Conservation (phyloP, 129 eudicot species). For the Tagetes patula region DNA sequence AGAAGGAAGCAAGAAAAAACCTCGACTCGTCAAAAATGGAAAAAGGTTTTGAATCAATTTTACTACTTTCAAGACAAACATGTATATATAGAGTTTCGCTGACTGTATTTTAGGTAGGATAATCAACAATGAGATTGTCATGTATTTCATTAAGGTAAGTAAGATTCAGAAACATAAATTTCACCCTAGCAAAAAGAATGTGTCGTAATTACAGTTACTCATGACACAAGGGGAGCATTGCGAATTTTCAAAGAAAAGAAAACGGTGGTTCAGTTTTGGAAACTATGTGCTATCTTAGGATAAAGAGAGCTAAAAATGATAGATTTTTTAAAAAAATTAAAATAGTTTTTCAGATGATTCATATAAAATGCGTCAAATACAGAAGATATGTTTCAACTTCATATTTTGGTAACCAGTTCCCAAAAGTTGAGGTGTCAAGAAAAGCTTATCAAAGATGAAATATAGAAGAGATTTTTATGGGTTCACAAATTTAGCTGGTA, state of each 20-base stretch:
- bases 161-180: constrained; percentile 15
- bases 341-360: not conserved
- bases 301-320: constrained; percentile 1
- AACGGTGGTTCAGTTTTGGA: not conserved
- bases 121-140: constrained; percentile 3
- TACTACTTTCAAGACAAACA: not conserved
- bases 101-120: not conserved
- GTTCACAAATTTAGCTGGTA: constrained; percentile 11
- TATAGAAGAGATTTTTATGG: constrained; percentile 2
- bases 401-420: not conserved
- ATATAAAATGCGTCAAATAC: constrained; percentile 1
- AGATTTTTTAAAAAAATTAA: not conserved
- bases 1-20: not conserved
- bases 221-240: constrained; percentile 14
- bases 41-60: not conserved
- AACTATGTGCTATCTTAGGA: not conserved
- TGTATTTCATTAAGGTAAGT: not conserved
- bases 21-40: not conserved
- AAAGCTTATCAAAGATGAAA: constrained; percentile 4
- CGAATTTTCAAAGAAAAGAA: not conserved
- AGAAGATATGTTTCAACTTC: not conserved
- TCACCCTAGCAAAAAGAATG: constrained; percentile 4
- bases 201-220: not conserved
- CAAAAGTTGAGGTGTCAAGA: constrained; percentile 5
- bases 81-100: not conserved